Evolutionary conservation across 768 basidiomycete genomes (phyloP), one percentile per base, ranked within the genome.

Genomic region (Pleurotus djamor): DNA sequence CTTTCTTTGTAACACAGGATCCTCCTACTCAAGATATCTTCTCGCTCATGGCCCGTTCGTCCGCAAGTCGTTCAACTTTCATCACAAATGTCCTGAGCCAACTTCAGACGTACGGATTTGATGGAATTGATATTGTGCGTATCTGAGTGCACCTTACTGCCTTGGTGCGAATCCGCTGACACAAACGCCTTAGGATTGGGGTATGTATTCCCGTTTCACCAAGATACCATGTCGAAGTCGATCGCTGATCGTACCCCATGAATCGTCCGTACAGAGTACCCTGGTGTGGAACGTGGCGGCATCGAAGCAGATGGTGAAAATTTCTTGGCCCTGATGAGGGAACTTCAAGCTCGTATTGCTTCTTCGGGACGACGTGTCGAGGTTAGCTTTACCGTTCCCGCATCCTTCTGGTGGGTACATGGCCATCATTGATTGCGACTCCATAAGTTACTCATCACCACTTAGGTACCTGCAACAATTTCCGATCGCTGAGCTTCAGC

Each of bases 401-500:
- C 45, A 5, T 44, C 54, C 5, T 32, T 35, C 3, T 41, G 28
- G 37, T 28, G 21, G 21, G 21, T 28, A 28, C 21, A 28, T 28
- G 21, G 3, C 21, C 21, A 28, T 28, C 21, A 28, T 28, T 28
- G 21, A 28, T 28, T 28, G 21, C 21, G 21, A 28, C 21, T 28
- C 21, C 21, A 28, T 28, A 28, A 28, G 21, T 28, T 28, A 28
- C 21, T 28, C 21, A 28, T 3, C 21, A 28, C 21, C 21, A 28
- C 21, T 28, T 28, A 28, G 21, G 37, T 43, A 58, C 48, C 57
- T 58, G 0, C 57, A 58, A 17, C 47, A 58, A 34, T 58, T 58
- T 17, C 36, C 48, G 4, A 49, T 58, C 16, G n/a, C 17, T 14
- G 57, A 49, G 13, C 35, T 58, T 47, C 41, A 36, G 21, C 21